Percentiles rank a stretch among this genome's conserved stretches.
Conservation (phyloP, 2,329 filamentous ascomycete species). For the Stemphylium lycopersici region DNA sequence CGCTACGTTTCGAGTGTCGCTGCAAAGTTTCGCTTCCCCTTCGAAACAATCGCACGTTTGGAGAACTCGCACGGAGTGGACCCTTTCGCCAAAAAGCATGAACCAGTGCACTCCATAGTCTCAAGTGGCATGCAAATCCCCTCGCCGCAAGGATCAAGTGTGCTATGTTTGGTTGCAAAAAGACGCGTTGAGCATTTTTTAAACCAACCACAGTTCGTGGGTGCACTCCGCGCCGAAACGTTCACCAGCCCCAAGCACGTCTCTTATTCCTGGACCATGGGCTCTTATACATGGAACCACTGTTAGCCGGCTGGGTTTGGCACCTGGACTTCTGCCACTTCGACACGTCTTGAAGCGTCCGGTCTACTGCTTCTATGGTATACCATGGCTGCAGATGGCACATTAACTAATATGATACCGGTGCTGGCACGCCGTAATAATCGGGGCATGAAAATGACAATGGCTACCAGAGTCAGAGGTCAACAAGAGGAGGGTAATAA, state of each 20-base stretch:
- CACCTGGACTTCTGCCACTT: neutral
- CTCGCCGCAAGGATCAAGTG: constrained; percentile 1
- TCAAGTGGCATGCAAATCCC: neutral
- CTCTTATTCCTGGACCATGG: constrained; percentile 1
- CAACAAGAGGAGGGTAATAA: neutral
- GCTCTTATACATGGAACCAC: constrained; percentile 6
- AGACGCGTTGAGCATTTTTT: neutral
- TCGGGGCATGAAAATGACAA: neutral
- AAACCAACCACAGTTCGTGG: constrained; percentile 5
- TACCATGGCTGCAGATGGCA: constrained; percentile 9
- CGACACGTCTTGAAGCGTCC: neutral
- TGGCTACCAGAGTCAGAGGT: neutral
- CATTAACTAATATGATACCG: constrained; percentile 1
- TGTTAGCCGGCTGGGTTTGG: constrained; percentile 1
- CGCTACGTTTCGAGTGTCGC: constrained; percentile 16
- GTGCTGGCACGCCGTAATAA: constrained; percentile 8
- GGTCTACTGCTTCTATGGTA: constrained; percentile 3
- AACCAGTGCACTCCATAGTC: neutral
- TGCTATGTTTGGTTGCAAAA: constrained; percentile 10
- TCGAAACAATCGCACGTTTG: constrained; percentile 13
- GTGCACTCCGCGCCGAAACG: constrained; percentile 9
- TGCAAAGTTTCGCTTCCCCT: constrained; percentile 12
- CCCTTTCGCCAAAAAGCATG: constrained; percentile 4
- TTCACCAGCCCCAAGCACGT: constrained; percentile 2
- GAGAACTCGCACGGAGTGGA: constrained; percentile 5